phyloP scores from a whole-genome alignment of 2,329 filamentous ascomycete species.

The Clarireedia sp. region DNA sequence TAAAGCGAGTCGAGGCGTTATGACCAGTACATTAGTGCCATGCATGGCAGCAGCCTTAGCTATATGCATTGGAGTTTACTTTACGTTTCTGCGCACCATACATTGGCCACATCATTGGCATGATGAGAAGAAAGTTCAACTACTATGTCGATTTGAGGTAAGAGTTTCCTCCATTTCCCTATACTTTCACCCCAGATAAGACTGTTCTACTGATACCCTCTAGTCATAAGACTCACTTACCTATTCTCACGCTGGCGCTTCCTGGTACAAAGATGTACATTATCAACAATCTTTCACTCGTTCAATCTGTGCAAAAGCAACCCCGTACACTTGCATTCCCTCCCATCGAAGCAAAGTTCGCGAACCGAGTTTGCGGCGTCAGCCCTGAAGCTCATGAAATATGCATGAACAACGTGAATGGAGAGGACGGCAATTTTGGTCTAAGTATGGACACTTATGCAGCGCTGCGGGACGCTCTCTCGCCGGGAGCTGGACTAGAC shows the following conservation, averaged over 20 bases:
- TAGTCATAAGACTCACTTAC: slow-evolving; percentile 14
- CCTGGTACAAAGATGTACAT: slow-evolving; percentile 37
- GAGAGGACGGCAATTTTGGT: slow-evolving; percentile 27
- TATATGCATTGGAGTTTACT: neutral
- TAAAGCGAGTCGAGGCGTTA: neutral
- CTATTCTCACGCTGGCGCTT: slow-evolving; percentile 36
- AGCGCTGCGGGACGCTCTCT: neutral
- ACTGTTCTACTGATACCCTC: neutral
- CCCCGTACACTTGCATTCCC: slow-evolving; percentile 32
- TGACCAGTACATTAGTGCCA: neutral
- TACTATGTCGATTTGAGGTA: slow-evolving; percentile 10
- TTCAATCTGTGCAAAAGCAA: slow-evolving; percentile 34
- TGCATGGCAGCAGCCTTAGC: neutral
- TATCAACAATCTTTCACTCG: slow-evolving; percentile 31
- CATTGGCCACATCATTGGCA: slow-evolving; percentile 7
- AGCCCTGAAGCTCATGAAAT: slow-evolving; percentile 29
- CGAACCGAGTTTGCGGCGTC: slow-evolving; percentile 3
- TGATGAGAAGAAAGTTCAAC: slow-evolving; percentile 6
- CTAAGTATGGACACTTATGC: neutral
- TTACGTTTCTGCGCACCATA: slow-evolving; percentile 1
- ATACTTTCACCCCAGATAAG: neutral
- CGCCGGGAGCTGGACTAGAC: neutral
- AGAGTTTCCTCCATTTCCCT: neutral
- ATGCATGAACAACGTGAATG: slow-evolving; percentile 27
- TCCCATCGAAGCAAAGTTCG: slow-evolving; percentile 28